Evolutionary conservation across 208 protist species (phyloP), one percentile per base, ranked within the genome.

Genomic region (Crithidia expoeki): DNA sequence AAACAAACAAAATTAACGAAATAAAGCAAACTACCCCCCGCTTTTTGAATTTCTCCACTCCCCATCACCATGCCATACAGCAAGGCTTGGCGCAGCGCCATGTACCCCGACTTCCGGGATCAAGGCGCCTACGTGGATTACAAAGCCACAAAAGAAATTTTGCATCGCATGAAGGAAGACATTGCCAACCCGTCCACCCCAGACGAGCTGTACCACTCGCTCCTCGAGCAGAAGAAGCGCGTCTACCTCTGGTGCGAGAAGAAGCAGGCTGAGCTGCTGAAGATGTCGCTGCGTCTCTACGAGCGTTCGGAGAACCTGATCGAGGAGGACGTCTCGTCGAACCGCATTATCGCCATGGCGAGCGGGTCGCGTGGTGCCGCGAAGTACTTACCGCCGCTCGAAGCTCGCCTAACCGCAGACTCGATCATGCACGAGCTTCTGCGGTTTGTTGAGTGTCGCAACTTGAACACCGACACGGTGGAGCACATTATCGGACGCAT

Each of bases 391-490:
- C 72, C 88, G 23, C 84, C 79, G 11, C 79, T 79, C 14, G 85
- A 94, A 64, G 92, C 87, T 28, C 62, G 79, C 6, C 80, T 91
- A 12, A 74, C 90, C 14, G 86, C 87, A 23, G 89, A 96, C 61
- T 63, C 87, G 6, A 84, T 94, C 55, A 81, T 83, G 69, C 76
- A 90, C 62, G 89, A 94, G 69, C 79, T 94, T 40, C 77, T 96
- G 14, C 89, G 88, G 56, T 94, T 94, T 68, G 83, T 90, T 14
- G 87, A 96, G 77, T 88, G 79, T 59, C 79, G 86, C 36, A 94
- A 96, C 77, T 62, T 94, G 27, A 96, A 94, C 76, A 92, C 76
- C 1, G 87, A 94, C 75, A 94, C 88, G 21, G 85, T 96, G 68
- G 86, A 94, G 62, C 89, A 94, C 80, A 94, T 96, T 65, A 85